Base-by-base conservation (phyloP, 129 eudicot genomes). In the Saussurea involucrata region DNA sequence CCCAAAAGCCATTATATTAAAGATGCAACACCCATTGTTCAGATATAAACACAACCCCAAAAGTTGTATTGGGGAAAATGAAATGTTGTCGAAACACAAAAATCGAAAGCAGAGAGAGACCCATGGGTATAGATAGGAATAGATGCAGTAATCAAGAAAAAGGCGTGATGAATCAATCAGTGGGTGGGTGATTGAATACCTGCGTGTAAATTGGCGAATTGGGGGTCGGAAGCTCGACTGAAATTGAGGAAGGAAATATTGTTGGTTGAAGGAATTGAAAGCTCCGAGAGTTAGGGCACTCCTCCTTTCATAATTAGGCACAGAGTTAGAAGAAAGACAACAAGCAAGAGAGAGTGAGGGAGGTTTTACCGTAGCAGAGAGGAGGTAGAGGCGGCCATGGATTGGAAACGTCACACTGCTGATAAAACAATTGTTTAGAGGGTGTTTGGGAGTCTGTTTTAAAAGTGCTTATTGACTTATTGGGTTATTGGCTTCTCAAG, bases 351-450 rank as follows among this genome's bases (percentile, higher is more conserved):
- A 68, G 25, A 67, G 58, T 18, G 18, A 76, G 13, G 25, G 49
- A 66, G 24, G 31, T 28, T 28, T 67, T 67, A 87, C 85, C 82
- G 75, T 57, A 77, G 78, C 27, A 79, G 68, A 32, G 88, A 80
- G 74, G 83, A 66, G 57, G 77, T 67, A 4, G 63, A 3, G 60
- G 80, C 76, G 74, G 90, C 83, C 86, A 86, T 86, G 61, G 63
- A 69, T 12, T 9, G 69, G 66, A 73, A 37, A 17, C 36, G n/a
- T 32, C 36, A 4, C 42, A 64, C 49, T 37, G 15, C 46, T 37
- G 46, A 34, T 6, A 10, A 34, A 34, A n/a, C n/a, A n/a, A n/a
- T n/a, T n/a, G n/a, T n/a, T n/a, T n/a, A n/a, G n/a, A n/a, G n/a
- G n/a, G n/a, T n/a, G n/a, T n/a, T n/a, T n/a, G n/a, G n/a, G n/a